These are phyloP conservation scores for Lactifluus hygrophoroides DNA, from an alignment of 768 basidiomycete genomes.

Conservation along the genomic window DNA sequence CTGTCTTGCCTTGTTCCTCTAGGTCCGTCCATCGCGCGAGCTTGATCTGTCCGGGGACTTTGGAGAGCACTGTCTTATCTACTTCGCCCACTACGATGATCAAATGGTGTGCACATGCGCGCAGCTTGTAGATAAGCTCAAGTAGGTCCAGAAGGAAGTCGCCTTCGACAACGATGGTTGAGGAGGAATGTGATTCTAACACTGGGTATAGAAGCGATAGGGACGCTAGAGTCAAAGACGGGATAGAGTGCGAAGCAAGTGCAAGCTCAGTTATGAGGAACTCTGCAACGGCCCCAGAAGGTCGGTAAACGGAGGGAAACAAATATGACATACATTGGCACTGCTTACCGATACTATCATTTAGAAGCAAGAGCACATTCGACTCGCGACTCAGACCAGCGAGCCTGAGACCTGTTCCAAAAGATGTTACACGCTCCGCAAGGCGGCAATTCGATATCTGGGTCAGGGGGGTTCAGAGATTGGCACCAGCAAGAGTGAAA, in stretches of 20 bases:
- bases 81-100: slow-evolving; percentile 70
- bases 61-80: slow-evolving; percentile 36
- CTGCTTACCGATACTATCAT: slow-evolving; percentile 61
- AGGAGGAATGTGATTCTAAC: slow-evolving; percentile 54
- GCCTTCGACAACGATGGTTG: slow-evolving; percentile 66
- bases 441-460: slow-evolving; percentile 71
- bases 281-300: slow-evolving; percentile 37
- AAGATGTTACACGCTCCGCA: slow-evolving; percentile 57
- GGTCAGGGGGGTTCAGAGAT: not conserved
- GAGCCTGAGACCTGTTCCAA: slow-evolving; percentile 65
- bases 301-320: slow-evolving; percentile 7
- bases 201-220: slow-evolving; percentile 53
- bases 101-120: slow-evolving; percentile 39
- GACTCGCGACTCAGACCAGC: slow-evolving; percentile 49
- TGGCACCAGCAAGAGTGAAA: not conserved
- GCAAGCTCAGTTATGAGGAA: slow-evolving; percentile 77
- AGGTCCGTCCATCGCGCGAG: slow-evolving; percentile 62
- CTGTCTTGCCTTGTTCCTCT: slow-evolving; percentile 52
- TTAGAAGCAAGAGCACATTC: slow-evolving; percentile 65
- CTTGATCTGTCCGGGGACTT: slow-evolving; percentile 43
- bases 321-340: not conserved
- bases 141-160: slow-evolving; percentile 59
- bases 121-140: slow-evolving; percentile 59
- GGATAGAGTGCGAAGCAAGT: slow-evolving; percentile 58
- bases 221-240: slow-evolving; percentile 57